Percentiles rank a stretch among this genome's conserved stretches.
These are phyloP conservation scores for Megacollybia marginata DNA, from an alignment of 768 basidiomycete genomes.

Conservation along the genomic window DNA sequence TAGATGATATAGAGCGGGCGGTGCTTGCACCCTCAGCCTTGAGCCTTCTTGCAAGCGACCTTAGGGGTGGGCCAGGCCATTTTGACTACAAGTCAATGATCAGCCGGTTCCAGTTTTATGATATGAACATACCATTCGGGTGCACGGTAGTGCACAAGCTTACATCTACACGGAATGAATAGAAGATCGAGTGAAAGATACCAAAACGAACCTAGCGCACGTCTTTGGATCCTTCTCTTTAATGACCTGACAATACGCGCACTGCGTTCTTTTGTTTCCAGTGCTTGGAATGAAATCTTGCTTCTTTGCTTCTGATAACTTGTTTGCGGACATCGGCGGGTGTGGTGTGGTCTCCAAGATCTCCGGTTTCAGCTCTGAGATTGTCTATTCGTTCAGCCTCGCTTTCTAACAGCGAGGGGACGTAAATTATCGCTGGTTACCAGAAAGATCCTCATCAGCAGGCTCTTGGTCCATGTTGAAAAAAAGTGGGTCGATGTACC, in stretches of 20 bases:
- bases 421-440: conserved; percentile 8
- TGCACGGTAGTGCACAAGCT: conserved; percentile 10
- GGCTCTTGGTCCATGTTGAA: neutral
- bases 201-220: conserved; percentile 1
- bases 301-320: conserved; percentile 8
- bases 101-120: neutral
- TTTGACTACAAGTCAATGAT: conserved; percentile 4
- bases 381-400: conserved; percentile 16
- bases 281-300: neutral
- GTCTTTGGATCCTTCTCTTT: conserved; percentile 1
- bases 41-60: conserved; percentile 4
- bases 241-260: conserved; percentile 10
- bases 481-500: conserved; percentile 1
- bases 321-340: conserved; percentile 6
- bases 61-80: conserved; percentile 6
- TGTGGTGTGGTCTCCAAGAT: neutral
- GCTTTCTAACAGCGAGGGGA: conserved; percentile 5
- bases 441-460: conserved; percentile 5
- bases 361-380: neutral
- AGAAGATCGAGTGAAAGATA: too few species aligned
- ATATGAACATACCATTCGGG: conserved; percentile 8
- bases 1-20: too few species aligned
- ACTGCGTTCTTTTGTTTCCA: conserved; percentile 5
- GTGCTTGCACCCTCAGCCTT: too few species aligned
- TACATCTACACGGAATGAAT: neutral